These are phyloP conservation scores for Candida wancherniae DNA, from an alignment of 805 yeast genomes.

Conservation along the genomic window DNA sequence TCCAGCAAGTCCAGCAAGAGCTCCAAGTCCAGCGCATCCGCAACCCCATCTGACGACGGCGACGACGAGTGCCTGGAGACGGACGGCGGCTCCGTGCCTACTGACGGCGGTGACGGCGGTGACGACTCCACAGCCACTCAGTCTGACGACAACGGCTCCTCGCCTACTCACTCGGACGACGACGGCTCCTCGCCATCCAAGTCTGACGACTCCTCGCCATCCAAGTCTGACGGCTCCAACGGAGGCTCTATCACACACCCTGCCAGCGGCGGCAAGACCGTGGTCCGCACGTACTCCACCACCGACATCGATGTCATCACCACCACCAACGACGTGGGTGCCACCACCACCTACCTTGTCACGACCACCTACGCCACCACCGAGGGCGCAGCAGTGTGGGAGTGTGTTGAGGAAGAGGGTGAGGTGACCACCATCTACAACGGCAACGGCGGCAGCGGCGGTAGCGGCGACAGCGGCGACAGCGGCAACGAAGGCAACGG, in stretches of 20 bases:
- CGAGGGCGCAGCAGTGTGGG: conserved; percentile 7
- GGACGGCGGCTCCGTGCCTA: too few species aligned
- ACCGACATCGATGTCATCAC: conserved; percentile 7
- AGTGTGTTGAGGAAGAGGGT: conserved; percentile 13
- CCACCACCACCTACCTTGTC: conserved; percentile 9
- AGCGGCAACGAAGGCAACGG: conserved; percentile 2
- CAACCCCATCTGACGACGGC: conserved; percentile 1
- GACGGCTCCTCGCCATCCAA: too few species aligned
- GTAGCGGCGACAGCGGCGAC: conserved; percentile 1
- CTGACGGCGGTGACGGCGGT: too few species aligned
- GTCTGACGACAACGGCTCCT: too few species aligned
- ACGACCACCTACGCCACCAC: conserved; percentile 13
- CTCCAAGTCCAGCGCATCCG: background rate
- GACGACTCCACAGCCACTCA: too few species aligned
- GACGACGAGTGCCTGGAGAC: conserved; percentile 6
- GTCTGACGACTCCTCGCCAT: too few species aligned
- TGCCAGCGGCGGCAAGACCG: too few species aligned
- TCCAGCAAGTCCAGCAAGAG: background rate
- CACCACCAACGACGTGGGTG: conserved; percentile 10
- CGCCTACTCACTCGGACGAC: too few species aligned
- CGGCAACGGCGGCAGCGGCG: conserved; percentile 5
- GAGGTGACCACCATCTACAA: conserved; percentile 6
- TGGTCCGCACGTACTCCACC: conserved; percentile 8
- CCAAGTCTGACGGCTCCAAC: too few species aligned
- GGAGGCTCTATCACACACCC: too few species aligned